Evolutionary conservation across 768 basidiomycete genomes (phyloP).

Genomic region (Russula earlei): DNA sequence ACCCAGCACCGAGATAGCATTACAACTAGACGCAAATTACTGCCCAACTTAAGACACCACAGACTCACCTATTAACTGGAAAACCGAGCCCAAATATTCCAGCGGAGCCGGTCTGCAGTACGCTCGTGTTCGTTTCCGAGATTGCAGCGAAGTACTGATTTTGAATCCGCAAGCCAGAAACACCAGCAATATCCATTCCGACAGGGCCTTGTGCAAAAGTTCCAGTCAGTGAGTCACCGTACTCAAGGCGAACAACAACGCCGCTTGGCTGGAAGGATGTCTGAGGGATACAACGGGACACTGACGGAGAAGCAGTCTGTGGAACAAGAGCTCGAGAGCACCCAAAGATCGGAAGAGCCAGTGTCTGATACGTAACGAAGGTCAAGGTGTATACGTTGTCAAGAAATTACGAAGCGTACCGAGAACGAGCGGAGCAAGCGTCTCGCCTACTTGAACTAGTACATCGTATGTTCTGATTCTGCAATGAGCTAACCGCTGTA

Average conservation of each 20-base stretch:
- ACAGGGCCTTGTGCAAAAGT: slow-evolving; percentile 59
- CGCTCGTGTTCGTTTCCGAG: slow-evolving; percentile 56
- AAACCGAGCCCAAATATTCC: slow-evolving; percentile 75
- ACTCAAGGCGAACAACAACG: slow-evolving; percentile 41
- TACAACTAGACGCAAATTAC: background rate
- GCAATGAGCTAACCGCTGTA: background rate
- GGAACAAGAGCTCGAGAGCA: slow-evolving; percentile 49
- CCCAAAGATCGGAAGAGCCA: slow-evolving; percentile 73
- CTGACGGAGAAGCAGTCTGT: slow-evolving; percentile 30
- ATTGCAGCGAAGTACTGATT: slow-evolving; percentile 59
- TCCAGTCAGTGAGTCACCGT: slow-evolving; percentile 64
- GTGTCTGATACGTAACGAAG: slow-evolving; percentile 40
- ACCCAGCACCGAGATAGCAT: background rate
- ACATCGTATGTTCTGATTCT: slow-evolving; percentile 51
- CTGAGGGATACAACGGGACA: slow-evolving; percentile 43
- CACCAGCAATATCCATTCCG: slow-evolving; percentile 45
- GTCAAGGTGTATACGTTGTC: background rate
- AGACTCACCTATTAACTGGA: slow-evolving; percentile 53
- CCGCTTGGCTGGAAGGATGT: slow-evolving; percentile 37
- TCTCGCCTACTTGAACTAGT: slow-evolving; percentile 45
- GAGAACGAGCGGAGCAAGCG: slow-evolving; percentile 45
- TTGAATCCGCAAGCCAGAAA: slow-evolving; percentile 42
- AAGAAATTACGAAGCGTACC: slow-evolving; percentile 32
- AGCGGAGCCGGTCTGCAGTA: slow-evolving; percentile 43
- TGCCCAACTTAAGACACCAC: too few species aligned